These are phyloP conservation scores for Fagopyrum esculentum DNA, from an alignment of 148 eudicot species.

Conservation along the genomic window DNA sequence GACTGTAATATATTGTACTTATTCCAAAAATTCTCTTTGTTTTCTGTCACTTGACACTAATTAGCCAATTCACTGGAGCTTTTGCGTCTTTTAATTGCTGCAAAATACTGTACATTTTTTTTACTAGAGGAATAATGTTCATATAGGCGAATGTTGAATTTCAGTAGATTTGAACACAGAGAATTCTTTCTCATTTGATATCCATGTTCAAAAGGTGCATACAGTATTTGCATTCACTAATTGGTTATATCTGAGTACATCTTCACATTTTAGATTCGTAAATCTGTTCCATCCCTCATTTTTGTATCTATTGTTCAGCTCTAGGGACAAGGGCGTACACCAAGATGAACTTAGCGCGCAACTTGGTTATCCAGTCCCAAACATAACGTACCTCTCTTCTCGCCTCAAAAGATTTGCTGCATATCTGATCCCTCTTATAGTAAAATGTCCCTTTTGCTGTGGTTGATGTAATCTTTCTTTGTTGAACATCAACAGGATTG, in stretches of 20 bases:
- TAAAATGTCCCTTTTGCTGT: background rate
- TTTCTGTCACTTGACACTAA: no score
- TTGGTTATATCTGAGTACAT: background rate
- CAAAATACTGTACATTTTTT: no score
- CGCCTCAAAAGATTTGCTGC: slow-evolving; percentile 10
- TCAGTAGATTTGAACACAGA: no score
- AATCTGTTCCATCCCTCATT: background rate
- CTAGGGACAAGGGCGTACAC: slow-evolving; percentile 50
- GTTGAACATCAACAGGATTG: slow-evolving; percentile 32
- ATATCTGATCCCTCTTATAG: background rate
- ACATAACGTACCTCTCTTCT: slow-evolving; percentile 35
- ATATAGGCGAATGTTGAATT: no score
- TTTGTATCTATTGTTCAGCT: slow-evolving; percentile 17
- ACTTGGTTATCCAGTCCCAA: slow-evolving; percentile 44
- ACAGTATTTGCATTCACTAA: background rate
- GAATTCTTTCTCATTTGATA: background rate
- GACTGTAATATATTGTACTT: no score
- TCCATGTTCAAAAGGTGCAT: background rate
- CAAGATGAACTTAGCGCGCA: slow-evolving; percentile 40
- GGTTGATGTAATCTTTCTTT: background rate
- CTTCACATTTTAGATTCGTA: background rate
- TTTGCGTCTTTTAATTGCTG: no score
- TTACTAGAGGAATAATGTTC: no score
- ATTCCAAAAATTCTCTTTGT: no score
- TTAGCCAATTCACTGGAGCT: no score